A percentile compares a stretch with the other conserved stretches of the same genome.
Conservation (phyloP, 768 basidiomycete genomes). For the Gymnopilus dilepis region DNA sequence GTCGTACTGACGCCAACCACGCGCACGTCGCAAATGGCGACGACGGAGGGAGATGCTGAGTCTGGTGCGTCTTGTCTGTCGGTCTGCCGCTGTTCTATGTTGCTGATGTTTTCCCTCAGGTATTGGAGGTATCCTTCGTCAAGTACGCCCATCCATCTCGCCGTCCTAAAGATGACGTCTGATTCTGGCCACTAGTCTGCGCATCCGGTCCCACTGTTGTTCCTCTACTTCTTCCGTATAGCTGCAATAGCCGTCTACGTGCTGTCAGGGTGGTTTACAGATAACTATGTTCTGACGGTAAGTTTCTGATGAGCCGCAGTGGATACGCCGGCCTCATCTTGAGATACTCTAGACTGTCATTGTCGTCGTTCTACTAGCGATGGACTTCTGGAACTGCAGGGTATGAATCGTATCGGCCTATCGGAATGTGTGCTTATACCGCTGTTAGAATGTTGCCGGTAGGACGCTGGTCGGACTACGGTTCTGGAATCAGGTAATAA, state of each 20-base stretch:
- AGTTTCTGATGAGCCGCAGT: constrained; percentile 32
- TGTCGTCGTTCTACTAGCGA: constrained; percentile 91
- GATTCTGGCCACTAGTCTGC: constrained; percentile 60
- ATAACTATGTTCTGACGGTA: constrained; percentile 93
- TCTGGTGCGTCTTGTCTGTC: constrained; percentile 54
- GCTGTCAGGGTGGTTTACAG: constrained; percentile 88
- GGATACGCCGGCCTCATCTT: not conserved
- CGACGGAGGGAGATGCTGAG: constrained; percentile 72
- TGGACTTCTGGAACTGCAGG: constrained; percentile 99
- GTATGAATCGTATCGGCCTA: constrained; percentile 46
- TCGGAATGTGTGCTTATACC: not conserved
- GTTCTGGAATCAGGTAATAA: constrained; percentile 89
- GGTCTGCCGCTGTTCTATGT: not conserved
- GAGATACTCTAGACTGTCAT: constrained; percentile 63
- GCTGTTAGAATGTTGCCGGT: constrained; percentile 86
- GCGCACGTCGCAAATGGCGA: constrained; percentile 50
- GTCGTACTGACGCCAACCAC: constrained; percentile 66
- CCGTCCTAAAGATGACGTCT: constrained; percentile 4
- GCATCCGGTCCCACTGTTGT: constrained; percentile 84
- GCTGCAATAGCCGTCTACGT: constrained; percentile 92
- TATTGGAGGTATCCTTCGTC: constrained; percentile 76
- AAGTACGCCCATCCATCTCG: constrained; percentile 49
- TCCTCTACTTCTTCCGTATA: constrained; percentile 86
- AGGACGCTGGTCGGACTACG: constrained; percentile 92
- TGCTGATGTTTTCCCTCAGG: constrained; percentile 40